Base-by-base conservation (phyloP, 345 rosid genomes). In the Conringia planisiliqua region DNA sequence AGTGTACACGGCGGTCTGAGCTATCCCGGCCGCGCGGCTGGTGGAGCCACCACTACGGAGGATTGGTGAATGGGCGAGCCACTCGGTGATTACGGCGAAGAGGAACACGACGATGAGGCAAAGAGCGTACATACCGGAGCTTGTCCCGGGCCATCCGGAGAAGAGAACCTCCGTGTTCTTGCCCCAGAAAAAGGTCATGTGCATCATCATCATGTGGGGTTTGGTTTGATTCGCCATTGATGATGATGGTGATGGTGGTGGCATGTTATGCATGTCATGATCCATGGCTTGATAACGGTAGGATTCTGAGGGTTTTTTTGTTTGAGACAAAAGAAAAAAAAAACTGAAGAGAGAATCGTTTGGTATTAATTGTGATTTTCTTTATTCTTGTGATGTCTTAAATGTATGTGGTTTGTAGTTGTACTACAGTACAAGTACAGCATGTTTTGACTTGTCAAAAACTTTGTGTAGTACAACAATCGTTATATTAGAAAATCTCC, bases 141-240 rank as follows among this genome's bases (percentile, higher is more conserved):
- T 55, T 11, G 69, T 70, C 4, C 94, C 89, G 0, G 94, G 92
- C 97, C 97, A 90, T 6, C 85, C 88, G 8, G 85, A 71, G 83
- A 90, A 90, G 68, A 90, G 88, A 56, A 90, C 82, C 62, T 78
- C 62, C 3, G 91, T 73, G 50, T 86, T 62, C 36, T 74, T 84
- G 4, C 95, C 89, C 97, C 95, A 91, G 62, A 75, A 91, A 78
- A 91, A 91, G 54, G 91, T 78, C 90, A 88, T 86, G 80, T 83
- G 91, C 92, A 73, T 85, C 87, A 78, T 78, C 84, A 44, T 79
- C 72, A 35, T 56, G 64, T 68, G 83, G 10, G 54, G 81, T 72
- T 56, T 64, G 0, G 80, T 62, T 22, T 63, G 47, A 36, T 70
- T 51, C 50, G 27, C 47, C 72, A 61, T 74, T 14, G 79, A 61